Evolutionary conservation across 768 basidiomycete genomes (phyloP), one percentile per base, ranked within the genome.

Genomic region (Leccinum barrowsii): DNA sequence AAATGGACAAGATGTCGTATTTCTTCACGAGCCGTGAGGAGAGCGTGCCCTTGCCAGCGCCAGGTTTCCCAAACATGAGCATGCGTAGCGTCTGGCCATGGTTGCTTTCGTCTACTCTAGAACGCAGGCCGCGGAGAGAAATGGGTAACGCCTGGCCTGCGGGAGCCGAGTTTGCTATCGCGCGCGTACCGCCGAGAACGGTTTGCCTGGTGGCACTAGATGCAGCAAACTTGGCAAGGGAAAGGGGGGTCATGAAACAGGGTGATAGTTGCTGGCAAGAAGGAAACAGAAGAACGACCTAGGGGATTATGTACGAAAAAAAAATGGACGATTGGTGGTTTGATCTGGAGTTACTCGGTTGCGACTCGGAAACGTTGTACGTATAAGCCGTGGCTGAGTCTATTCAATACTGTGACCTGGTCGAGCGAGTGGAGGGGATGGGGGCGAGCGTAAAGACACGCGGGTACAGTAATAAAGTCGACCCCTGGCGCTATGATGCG

Each of bases 11-110:
- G 54, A 95, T 83, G 67, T 92, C 86, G 69, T 91, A 94, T 71
- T 91, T 90, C 61, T 85, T 81, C 57, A 90, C 84, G 28, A 96
- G 81, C 46, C 87, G 81, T 15, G 82, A 78, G 2, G 89, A 81
- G 44, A 94, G 79, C 0, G 94, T 96, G 34, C 94, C 94, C 76
- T 96, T 91, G 57, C 89, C 89, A 50, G 88, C 83, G 26, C 89
- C 89, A 2, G 80, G 82, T 67, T 84, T 84, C 7, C 82, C 82
- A 64, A 84, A 83, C 74, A 83, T 77, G 59, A 83, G 68, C 80
- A 83, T 82, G 11, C 82, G 73, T 51, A 82, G 63, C 34, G 68
- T 59, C 37, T 65, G 65, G 24, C 56, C 61, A 58, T 76, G 17
- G 50, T 55, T 63, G 7, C 63, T 21, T 6, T 58, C 62, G 21